phyloP scores from a whole-genome alignment of 345 rosid species.

The Gossypium longicalyx region DNA sequence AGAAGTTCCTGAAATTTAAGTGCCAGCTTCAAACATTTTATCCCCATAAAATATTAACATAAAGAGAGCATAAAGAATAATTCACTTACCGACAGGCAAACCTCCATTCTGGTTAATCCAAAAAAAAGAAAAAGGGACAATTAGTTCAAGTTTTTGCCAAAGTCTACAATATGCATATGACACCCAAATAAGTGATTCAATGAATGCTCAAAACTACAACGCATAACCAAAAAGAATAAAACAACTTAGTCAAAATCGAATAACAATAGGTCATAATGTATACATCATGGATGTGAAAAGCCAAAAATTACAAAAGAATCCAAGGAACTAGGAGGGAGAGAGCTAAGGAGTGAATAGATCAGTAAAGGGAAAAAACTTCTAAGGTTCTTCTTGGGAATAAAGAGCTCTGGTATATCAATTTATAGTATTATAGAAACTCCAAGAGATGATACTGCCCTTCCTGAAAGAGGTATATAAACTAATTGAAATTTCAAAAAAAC shows the following conservation, averaged over 20 bases:
- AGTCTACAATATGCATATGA: not conserved
- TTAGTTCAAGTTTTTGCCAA: constrained; percentile 28
- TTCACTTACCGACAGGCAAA: constrained; percentile 41
- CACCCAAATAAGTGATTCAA: not conserved
- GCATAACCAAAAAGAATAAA: constrained; percentile 1
- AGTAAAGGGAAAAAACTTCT: not conserved
- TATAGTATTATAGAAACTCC: not conserved
- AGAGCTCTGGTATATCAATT: not conserved
- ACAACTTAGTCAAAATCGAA: not conserved
- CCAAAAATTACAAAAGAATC: not conserved
- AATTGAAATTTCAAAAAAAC: not conserved
- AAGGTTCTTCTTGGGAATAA: not conserved
- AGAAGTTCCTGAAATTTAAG: constrained; percentile 44
- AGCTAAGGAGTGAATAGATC: not conserved
- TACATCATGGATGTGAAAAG: no score
- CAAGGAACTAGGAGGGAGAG: not conserved
- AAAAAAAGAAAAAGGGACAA: constrained; percentile 19
- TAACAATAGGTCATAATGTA: not conserved
- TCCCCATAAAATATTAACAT: constrained; percentile 7
- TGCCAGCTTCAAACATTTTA: constrained; percentile 5
- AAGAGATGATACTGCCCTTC: not conserved
- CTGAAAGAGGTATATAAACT: not conserved
- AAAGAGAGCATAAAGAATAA: constrained; percentile 1
- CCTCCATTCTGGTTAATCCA: constrained; percentile 58
- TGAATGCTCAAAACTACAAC: not conserved